Conservation (phyloP, 2,329 filamentous ascomycete species). For the Cercospora berteroae region DNA sequence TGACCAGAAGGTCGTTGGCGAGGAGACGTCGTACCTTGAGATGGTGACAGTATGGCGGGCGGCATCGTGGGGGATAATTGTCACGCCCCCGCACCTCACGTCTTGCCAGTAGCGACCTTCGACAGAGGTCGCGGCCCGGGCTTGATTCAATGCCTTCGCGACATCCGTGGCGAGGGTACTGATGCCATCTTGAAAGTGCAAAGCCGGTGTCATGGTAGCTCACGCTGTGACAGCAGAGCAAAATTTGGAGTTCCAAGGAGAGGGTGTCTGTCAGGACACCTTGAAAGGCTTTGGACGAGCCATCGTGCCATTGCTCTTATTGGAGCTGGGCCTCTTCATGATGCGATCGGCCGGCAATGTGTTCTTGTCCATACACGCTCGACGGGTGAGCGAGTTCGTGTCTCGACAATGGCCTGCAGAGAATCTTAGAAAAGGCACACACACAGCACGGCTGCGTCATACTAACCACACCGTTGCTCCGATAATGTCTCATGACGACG, state of each 20-base stretch:
- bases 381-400: conserved; percentile 20
- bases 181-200: background rate
- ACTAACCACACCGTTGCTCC: conserved; percentile 20
- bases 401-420: conserved; percentile 20
- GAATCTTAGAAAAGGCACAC: background rate
- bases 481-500: conserved; percentile 20
- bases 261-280: conserved; percentile 1
- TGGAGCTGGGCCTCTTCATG: conserved; percentile 7
- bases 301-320: conserved; percentile 1
- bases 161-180: background rate
- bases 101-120: background rate
- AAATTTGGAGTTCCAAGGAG: background rate
- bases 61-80: background rate
- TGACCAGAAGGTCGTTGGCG: background rate
- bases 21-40: background rate
- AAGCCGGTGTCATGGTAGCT: background rate
- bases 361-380: conserved; percentile 14
- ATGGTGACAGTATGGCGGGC: background rate
- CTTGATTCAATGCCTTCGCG: background rate
- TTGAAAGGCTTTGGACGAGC: conserved; percentile 3
- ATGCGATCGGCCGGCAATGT: conserved; percentile 2
- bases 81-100: background rate
- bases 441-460: background rate
- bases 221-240: background rate
- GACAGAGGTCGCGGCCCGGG: background rate